These are phyloP conservation scores for Dipodascopsis uninucleata DNA, from an alignment of 805 yeast genomes.

Conservation along the genomic window DNA sequence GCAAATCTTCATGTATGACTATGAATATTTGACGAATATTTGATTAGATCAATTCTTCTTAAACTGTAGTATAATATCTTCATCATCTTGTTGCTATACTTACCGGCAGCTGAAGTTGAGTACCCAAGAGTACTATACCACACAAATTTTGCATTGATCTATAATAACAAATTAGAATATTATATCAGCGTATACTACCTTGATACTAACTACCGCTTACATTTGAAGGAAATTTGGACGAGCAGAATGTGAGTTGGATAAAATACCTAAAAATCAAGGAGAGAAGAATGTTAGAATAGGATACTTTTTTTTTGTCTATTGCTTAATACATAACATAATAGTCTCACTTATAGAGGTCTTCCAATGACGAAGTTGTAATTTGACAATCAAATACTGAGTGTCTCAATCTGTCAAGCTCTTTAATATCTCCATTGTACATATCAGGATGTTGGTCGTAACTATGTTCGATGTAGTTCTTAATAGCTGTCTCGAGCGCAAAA, in stretches of 20 bases:
- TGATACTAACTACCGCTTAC: conserved; percentile 29
- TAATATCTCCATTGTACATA: conserved; percentile 36
- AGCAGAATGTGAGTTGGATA: conserved; percentile 43
- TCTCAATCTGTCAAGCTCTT: conserved; percentile 45
- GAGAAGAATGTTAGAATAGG: not conserved
- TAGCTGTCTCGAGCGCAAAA: conserved; percentile 36
- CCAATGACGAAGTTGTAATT: conserved; percentile 39
- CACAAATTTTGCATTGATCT: conserved; percentile 46
- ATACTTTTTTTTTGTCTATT: too few species aligned
- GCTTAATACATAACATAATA: not conserved
- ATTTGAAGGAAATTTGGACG: conserved; percentile 61
- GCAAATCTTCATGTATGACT: conserved; percentile 45
- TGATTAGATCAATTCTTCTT: too few species aligned
- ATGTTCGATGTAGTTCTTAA: conserved; percentile 40
- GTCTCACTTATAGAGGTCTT: conserved; percentile 9
- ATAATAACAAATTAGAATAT: not conserved
- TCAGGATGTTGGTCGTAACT: conserved; percentile 42
- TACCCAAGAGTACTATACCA: conserved; percentile 74
- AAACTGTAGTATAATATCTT: too few species aligned
- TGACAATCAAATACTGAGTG: conserved; percentile 40
- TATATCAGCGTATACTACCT: not conserved
- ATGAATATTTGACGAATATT: not conserved
- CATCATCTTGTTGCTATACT: too few species aligned
- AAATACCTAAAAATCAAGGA: conserved; percentile 46
- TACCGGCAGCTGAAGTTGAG: conserved; percentile 46